Base-by-base conservation (phyloP, 2,329 filamentous ascomycete genomes). In the Penicillium oxalicum region DNA sequence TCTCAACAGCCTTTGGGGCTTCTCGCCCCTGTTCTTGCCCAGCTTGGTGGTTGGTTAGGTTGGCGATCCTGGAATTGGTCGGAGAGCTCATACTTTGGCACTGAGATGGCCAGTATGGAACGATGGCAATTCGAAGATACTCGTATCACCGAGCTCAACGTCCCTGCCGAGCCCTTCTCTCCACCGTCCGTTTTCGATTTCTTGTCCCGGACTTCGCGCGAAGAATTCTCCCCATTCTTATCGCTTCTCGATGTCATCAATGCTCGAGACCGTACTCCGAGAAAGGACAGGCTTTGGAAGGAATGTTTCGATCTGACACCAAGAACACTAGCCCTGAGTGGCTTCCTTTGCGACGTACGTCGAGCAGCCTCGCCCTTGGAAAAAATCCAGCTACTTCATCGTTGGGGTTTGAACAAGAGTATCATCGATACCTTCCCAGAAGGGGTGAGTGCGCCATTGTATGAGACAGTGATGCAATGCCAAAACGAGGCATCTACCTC, bases 391-490 rank as follows among this genome's bases (percentile, higher is more conserved):
- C 76, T 84, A 25, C 84, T 96, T 71, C 77, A 84, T 50, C 74
- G 81, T 38, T 84, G 84, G 52, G 84, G 85, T 0, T 81, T 95
- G 40, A 68, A 66, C 24, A 59, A 62, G 8, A 74, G 78, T 25
- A 73, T 91, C 42, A 77, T 97, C 12, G 88, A 95, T 54, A 90
- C 87, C 0, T 74, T 97, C 1, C 91, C 93, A 1, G 89, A 95
- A 67, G 83, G 88, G 26, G 77, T 96, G n/a, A 79, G 87, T 46
- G 81, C 85, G 2, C 86, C 88, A 0, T 74, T 97, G 11, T 85
- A 86, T 63, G 91, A 97, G 70, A 83, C 86, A 4, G 89, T 97
- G 36, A 80, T 84, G n/a, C 78, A 82, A 54, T 95, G 88, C 56
- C 91, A 95, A 65, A 80, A 83, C n/a, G 80, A 82, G 51, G 91